Evolutionary conservation across 768 basidiomycete species (phyloP).

Genomic region (Macrolepiota fuliginosa): DNA sequence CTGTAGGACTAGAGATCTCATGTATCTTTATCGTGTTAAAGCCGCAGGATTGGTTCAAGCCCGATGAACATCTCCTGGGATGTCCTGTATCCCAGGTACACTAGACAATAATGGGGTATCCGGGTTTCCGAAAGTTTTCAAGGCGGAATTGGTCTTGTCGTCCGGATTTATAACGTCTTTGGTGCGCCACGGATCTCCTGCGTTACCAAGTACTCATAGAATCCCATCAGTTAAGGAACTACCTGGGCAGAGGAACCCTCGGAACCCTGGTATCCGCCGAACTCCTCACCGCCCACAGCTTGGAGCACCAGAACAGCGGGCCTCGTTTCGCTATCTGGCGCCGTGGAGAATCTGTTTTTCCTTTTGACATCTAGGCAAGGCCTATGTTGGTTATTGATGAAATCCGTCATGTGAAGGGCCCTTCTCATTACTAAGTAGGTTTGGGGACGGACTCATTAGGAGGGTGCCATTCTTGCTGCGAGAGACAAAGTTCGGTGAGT

Average conservation of each 20-base stretch:
- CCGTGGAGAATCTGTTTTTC: background rate
- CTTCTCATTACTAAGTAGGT: too few species aligned
- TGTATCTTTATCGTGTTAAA: background rate
- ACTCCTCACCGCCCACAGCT: background rate
- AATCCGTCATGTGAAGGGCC: too few species aligned
- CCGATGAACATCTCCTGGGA: background rate
- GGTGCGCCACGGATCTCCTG: background rate
- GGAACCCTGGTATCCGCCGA: background rate
- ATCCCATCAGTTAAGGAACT: background rate
- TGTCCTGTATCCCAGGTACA: background rate
- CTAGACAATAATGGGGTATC: background rate
- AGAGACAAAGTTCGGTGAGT: too few species aligned
- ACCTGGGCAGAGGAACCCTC: background rate
- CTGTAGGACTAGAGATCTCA: background rate
- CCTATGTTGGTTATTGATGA: too few species aligned
- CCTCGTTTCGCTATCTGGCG: background rate
- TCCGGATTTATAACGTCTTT: background rate
- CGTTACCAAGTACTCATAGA: background rate
- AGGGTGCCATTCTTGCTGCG: too few species aligned
- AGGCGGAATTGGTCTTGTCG: background rate
- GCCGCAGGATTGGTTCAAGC: background rate
- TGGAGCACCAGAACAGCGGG: background rate
- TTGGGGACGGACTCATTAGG: too few species aligned
- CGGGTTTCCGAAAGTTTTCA: background rate
- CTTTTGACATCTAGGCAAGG: background rate